Conservation (phyloP, 2,329 filamentous ascomycete genomes). For the Colletotrichum musicola region DNA sequence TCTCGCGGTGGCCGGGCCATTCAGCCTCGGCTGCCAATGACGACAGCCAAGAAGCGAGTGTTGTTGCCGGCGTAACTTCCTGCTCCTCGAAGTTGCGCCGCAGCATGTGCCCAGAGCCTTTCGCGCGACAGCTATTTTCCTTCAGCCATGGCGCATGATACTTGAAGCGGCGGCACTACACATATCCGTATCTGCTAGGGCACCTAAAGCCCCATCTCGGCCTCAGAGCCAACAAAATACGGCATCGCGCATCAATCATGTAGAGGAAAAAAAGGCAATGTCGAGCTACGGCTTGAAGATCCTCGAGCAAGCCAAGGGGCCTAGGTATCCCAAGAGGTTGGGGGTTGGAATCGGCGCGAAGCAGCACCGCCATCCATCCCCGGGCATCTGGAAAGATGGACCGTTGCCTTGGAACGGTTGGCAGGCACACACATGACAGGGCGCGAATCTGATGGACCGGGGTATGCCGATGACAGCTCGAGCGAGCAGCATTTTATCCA, state of each 20-base stretch:
- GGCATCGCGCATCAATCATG: no score
- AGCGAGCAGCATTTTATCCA: neutral
- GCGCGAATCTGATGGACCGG: neutral
- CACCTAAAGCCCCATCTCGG: no score
- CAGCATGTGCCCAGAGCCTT: neutral
- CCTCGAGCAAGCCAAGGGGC: neutral
- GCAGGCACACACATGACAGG: neutral
- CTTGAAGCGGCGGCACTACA: no score
- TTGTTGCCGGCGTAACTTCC: neutral
- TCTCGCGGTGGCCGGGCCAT: neutral
- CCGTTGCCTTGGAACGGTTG: conserved; percentile 15
- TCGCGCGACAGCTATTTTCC: no score
- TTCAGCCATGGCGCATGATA: no score
- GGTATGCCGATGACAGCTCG: neutral
- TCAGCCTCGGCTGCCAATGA: conserved; percentile 9
- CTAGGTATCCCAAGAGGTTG: neutral
- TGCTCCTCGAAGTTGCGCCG: neutral
- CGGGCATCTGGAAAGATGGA: neutral
- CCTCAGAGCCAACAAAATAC: no score
- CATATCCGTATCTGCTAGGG: no score
- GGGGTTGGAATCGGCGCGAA: conserved; percentile 16
- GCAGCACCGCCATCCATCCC: neutral
- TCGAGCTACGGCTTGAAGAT: no score
- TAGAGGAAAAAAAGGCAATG: no score
- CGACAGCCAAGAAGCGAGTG: conserved; percentile 7